Evolutionary conservation across 768 basidiomycete species (phyloP).

Genomic region (Trametes punicea): DNA sequence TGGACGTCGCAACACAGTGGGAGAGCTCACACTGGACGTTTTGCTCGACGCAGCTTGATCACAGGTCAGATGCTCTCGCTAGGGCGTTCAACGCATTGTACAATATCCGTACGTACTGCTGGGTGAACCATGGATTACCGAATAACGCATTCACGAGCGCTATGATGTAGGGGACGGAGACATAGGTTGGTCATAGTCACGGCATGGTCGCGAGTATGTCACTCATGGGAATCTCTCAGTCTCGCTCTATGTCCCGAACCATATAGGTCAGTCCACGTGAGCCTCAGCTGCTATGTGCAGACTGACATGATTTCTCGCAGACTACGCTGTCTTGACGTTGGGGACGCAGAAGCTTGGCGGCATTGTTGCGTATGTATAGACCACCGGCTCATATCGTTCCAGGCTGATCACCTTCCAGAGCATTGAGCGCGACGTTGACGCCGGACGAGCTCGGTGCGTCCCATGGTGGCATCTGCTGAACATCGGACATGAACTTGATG

Average conservation of each 20-base stretch:
- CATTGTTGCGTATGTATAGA: conserved; percentile 19
- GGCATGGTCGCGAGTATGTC: neutral
- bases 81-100: neutral
- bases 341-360: conserved; percentile 15
- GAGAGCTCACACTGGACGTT: no score
- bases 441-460: conserved; percentile 9
- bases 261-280: conserved; percentile 5
- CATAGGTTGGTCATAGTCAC: neutral
- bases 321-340: conserved; percentile 14
- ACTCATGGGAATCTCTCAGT: neutral
- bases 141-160: neutral
- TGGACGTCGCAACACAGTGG: neutral
- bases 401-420: neutral
- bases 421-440: conserved; percentile 8
- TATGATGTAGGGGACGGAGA: neutral
- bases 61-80: conserved; percentile 6
- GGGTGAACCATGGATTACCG: neutral
- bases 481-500: neutral
- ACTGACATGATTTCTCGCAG: neutral
- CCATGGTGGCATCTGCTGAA: no score
- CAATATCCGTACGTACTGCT: conserved; percentile 6
- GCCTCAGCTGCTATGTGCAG: neutral
- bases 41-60: neutral
- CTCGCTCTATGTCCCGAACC: conserved; percentile 27
- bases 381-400: neutral